phyloP scores from a whole-genome alignment of 169 alveolate species.

The Cryptosporidium tyzzeri region DNA sequence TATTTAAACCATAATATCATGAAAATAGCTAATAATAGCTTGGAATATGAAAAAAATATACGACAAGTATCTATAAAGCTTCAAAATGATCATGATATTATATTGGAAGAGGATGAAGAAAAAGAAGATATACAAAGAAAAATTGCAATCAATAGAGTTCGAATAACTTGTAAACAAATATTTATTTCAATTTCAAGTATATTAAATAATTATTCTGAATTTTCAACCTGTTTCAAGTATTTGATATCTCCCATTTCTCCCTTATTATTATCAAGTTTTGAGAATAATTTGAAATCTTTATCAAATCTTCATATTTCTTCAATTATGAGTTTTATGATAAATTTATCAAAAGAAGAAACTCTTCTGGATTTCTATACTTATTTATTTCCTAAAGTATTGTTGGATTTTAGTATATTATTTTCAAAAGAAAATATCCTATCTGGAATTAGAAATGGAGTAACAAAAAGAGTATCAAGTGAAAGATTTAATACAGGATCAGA shows the following conservation, averaged over 20 bases:
- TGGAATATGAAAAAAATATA: no score
- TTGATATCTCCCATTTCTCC: conserved; percentile 22
- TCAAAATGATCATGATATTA: neutral
- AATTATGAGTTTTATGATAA: conserved; percentile 16
- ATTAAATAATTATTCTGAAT: conserved; percentile 10
- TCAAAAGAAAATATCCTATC: conserved; percentile 4
- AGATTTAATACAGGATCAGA: neutral
- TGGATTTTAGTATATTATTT: neutral
- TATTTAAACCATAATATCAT: neutral
- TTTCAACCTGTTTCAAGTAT: neutral
- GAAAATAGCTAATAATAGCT: neutral
- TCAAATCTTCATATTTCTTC: conserved; percentile 25
- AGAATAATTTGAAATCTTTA: neutral
- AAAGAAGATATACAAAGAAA: neutral
- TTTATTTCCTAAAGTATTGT: conserved; percentile 24
- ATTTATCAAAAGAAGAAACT: conserved; percentile 2
- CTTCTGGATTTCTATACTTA: neutral
- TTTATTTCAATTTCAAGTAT: conserved; percentile 19
- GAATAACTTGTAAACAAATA: neutral
- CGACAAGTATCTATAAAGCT: no score
- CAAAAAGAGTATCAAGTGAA: neutral
- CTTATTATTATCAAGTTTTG: conserved; percentile 1
- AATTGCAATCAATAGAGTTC: neutral
- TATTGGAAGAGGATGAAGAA: neutral
- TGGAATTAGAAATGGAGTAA: neutral